These are phyloP conservation scores for Phellopilus nigrolimitatus DNA, from an alignment of 1,284 basidiomycete genomes.

Conservation along the genomic window DNA sequence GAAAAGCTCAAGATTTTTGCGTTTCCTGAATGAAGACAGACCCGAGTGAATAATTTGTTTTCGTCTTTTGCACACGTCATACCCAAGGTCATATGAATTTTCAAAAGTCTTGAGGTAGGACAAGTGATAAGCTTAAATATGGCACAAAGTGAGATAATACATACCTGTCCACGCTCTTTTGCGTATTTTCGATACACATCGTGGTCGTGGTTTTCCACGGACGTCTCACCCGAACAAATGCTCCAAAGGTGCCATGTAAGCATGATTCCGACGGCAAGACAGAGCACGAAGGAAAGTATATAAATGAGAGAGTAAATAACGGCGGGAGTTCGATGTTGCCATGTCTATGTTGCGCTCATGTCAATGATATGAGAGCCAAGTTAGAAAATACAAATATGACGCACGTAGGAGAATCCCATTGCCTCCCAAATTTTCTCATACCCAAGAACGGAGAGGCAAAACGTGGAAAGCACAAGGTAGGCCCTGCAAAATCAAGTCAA, in stretches of 20 bases:
- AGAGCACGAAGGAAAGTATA: constrained; percentile 72
- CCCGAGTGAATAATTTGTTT: neutral
- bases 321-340: constrained; percentile 65
- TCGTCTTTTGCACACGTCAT: constrained; percentile 8
- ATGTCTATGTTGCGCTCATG: constrained; percentile 34
- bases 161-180: constrained; percentile 63
- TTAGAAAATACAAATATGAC: constrained; percentile 1
- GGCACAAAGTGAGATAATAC: constrained; percentile 23
- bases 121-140: neutral
- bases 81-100: constrained; percentile 91
- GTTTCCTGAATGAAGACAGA: constrained; percentile 38
- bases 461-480: constrained; percentile 66
- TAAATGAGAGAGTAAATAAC: constrained; percentile 71
- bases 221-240: constrained; percentile 78
- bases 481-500: constrained; percentile 39
- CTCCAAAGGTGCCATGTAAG: constrained; percentile 77
- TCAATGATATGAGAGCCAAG: constrained; percentile 28
- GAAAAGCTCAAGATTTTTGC: constrained; percentile 76
- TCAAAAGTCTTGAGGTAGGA: constrained; percentile 57
- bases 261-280: constrained; percentile 80
- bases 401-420: constrained; percentile 46
- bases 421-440: constrained; percentile 53
- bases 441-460: constrained; percentile 54
- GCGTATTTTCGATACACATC: constrained; percentile 73
- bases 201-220: constrained; percentile 89